Base-by-base conservation (phyloP, 805 yeast species). In the Huiozyma sinensis region DNA sequence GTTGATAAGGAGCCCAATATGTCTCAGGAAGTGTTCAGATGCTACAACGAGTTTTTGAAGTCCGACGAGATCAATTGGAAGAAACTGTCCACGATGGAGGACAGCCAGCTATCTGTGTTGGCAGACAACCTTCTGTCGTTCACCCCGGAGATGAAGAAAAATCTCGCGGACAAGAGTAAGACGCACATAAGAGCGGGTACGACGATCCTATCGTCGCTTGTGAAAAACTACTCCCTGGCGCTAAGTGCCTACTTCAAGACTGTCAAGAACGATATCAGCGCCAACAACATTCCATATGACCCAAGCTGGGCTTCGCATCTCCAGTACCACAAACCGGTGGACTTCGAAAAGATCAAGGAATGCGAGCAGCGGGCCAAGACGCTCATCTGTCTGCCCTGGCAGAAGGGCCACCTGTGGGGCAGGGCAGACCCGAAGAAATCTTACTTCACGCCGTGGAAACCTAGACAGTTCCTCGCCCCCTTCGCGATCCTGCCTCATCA, bases 401-500 rank as follows among this genome's bases (percentile, higher is more conserved):
- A 87, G 65, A 72, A 71, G 45, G 76, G 79, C 39, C 70, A 72
- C 41, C 71, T 83, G 49, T 87, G 73, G 63, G 97, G 97, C 24
- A 81, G 95, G 56, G 65, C 77, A 52, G 82, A 85, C 43, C 81
- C 88, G 11, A 58, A 70, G 12, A 88, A 84, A 67, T 76, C 89
- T 4, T 92, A 82, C 66, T 92, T 90, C 71, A 87, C 97, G 2
- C 98, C 98, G 42, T 92, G 97, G 97, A 75, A 81, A 47, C 94
- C 96, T 52, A 82, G 96, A 67, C 92, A 87, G 38, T 92, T 90
- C 66, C 67, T 92, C 50, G 89, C 95, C 2, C 94, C 95, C 39
- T 85, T 88, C 65, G 92, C 97, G 9, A 76, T 92, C 47, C 73
- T 86, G 56, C 98, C 98, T 29, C 81, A 84, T 50, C 97, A 92